Conservation (phyloP, 2,329 filamentous ascomycete species). For the Phyllosticta ampelicida region DNA sequence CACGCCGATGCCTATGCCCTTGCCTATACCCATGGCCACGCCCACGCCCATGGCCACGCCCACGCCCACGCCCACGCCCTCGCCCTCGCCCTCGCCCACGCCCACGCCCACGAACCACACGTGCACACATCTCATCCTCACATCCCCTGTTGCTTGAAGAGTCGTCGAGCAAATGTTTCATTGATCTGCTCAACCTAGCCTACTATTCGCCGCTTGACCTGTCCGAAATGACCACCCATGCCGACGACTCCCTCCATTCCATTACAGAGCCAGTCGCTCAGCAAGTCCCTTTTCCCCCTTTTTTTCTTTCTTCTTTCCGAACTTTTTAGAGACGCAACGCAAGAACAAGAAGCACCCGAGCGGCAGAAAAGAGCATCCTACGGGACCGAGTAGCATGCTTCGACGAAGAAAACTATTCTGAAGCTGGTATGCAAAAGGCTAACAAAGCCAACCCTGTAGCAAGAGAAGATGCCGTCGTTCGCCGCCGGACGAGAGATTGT, state of each 20-base stretch:
- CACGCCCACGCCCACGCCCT: too few species aligned
- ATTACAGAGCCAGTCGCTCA: background rate
- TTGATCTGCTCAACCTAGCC: background rate
- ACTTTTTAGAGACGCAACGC: background rate
- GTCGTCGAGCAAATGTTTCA: background rate
- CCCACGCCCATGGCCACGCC: too few species aligned
- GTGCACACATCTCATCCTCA: background rate
- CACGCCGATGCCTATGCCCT: too few species aligned
- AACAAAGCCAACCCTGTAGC: constrained; percentile 3
- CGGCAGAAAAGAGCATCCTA: background rate
- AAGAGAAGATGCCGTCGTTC: background rate
- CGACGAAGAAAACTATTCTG: constrained; percentile 9
- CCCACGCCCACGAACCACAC: too few species aligned
- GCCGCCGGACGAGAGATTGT: background rate
- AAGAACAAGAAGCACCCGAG: background rate
- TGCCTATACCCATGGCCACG: too few species aligned
- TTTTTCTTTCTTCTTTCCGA: background rate
- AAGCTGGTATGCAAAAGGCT: constrained; percentile 7
- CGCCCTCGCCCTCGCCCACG: too few species aligned
- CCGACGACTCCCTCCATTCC: background rate
- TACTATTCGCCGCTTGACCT: background rate
- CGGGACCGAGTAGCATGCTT: constrained; percentile 2
- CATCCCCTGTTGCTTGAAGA: background rate
- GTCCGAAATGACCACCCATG: background rate
- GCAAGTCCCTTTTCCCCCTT: background rate